These are phyloP conservation scores for Cystobasidium onofrii DNA, from an alignment of 768 basidiomycete genomes.

Conservation along the genomic window DNA sequence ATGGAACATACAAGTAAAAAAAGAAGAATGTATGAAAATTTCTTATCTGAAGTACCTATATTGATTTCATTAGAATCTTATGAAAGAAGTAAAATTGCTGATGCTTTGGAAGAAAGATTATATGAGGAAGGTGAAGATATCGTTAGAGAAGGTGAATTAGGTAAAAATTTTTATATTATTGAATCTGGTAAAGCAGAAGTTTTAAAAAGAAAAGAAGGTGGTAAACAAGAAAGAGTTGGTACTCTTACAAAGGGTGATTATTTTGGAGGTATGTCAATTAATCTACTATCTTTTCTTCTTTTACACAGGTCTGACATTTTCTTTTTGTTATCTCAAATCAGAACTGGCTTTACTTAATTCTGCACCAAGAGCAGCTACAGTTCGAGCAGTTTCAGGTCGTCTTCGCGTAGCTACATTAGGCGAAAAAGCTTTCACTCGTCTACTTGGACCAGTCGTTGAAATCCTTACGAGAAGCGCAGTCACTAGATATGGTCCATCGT, in stretches of 20 bases:
- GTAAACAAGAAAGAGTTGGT: constrained; percentile 64
- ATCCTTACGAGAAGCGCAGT: constrained; percentile 42
- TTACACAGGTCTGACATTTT: background rate
- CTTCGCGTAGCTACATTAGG: constrained; percentile 90
- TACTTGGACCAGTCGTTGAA: constrained; percentile 56
- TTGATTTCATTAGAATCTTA: constrained; percentile 74
- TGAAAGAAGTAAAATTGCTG: constrained; percentile 93
- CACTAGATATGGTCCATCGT: constrained; percentile 34
- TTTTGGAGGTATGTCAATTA: constrained; percentile 73
- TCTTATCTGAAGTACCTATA: constrained; percentile 81
- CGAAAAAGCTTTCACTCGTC: constrained; percentile 82
- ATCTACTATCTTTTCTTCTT: constrained; percentile 6
- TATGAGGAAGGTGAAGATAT: constrained; percentile 78
- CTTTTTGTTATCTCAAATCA: constrained; percentile 46
- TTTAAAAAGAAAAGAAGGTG: constrained; percentile 62
- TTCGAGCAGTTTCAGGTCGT: constrained; percentile 59
- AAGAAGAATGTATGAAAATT: constrained; percentile 91
- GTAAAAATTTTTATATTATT: constrained; percentile 94
- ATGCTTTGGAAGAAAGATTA: constrained; percentile 75
- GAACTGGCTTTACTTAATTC: constrained; percentile 82
- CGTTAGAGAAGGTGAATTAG: constrained; percentile 85
- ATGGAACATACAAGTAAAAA: constrained; percentile 83
- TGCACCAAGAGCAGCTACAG: constrained; percentile 90
- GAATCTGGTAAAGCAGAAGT: constrained; percentile 87
- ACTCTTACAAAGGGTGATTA: constrained; percentile 83